Base-by-base conservation (phyloP, 2,329 filamentous ascomycete species). In the Teratosphaeria zuluensis region DNA sequence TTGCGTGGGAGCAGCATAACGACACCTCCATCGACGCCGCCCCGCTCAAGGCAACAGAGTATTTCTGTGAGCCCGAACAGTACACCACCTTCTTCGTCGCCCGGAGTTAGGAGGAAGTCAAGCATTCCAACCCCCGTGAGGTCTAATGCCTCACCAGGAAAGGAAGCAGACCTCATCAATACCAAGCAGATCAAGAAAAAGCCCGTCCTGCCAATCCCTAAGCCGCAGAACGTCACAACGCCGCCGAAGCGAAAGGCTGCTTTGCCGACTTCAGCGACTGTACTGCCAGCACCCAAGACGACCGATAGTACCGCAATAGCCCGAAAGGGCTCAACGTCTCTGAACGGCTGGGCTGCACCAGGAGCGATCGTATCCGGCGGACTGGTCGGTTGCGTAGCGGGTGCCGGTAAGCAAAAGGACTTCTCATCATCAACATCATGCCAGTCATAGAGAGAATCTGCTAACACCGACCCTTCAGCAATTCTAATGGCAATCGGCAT, bases 331-430 rank as follows among this genome's bases (percentile, higher is more conserved):
- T 38, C 33, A 16, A 38, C 14, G 33, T 12, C 33, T 38, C 8
- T 38, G 33, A 16, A 8, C 9, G 33, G 11, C 9, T 38, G 9
- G 33, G 11, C 33, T 16, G 33, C 33, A 9, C 48, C 48, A 52
- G 48, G n/a, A 54, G 24, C 53, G 19, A 30, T 54, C 24, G 31
- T 33, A 19, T 68, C 68, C n/a, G 67, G 67, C 30, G 66, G 66
- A 54, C 63, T 70, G 2, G 54, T 69, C 19, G 68, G 67, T 48
- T 69, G 66, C 54, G 66, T 61, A 19, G 66, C 67, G 1, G 61
- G 65, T 53, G 67, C 66, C 33, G 33, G 33, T 38, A 42, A 42
- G 35, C 35, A 42, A 12, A 14, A 12, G 5, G n/a, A 16, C 35
- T 16, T 42, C 16, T 5, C 14, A 42, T 4, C 24, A 28, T 28